These are phyloP conservation scores for Linum trigynum DNA, from an alignment of 345 rosid species.

Conservation along the genomic window DNA sequence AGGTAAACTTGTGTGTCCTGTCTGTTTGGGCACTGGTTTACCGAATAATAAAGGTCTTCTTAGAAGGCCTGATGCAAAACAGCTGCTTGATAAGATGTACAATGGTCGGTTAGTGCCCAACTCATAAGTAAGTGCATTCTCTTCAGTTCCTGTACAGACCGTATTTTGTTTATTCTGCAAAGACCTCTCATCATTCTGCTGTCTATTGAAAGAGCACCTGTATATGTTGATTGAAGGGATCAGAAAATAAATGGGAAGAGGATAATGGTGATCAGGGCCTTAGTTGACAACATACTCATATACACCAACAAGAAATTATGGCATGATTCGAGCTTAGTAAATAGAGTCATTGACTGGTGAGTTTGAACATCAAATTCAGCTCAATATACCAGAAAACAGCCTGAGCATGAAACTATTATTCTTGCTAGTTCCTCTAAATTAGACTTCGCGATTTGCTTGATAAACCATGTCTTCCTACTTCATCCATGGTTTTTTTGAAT, in stretches of 20 bases:
- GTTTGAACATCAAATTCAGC: not conserved
- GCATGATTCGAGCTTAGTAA: not conserved
- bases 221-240: not conserved
- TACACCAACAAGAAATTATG: not conserved
- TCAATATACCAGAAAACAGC: not conserved
- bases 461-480: not conserved
- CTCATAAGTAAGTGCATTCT: conserved; percentile 37
- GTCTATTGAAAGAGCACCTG: not conserved
- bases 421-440: not conserved
- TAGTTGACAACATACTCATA: not conserved
- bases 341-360: not conserved
- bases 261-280: not conserved
- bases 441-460: not conserved
- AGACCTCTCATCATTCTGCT: not conserved
- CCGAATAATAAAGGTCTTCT: conserved; percentile 92
- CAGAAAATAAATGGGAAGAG: not conserved
- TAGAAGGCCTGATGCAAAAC: conserved; percentile 74
- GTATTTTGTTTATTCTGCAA: too few relatives aligned
- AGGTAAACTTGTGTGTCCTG: conserved; percentile 90
- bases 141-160: not conserved
- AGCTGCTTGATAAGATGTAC: conserved; percentile 88
- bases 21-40: conserved; percentile 84
- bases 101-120: conserved; percentile 73
- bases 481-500: too few relatives aligned
- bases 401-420: not conserved